Base-by-base conservation (phyloP, 2,329 filamentous ascomycete genomes). In the Hymenoscyphus occultus region DNA sequence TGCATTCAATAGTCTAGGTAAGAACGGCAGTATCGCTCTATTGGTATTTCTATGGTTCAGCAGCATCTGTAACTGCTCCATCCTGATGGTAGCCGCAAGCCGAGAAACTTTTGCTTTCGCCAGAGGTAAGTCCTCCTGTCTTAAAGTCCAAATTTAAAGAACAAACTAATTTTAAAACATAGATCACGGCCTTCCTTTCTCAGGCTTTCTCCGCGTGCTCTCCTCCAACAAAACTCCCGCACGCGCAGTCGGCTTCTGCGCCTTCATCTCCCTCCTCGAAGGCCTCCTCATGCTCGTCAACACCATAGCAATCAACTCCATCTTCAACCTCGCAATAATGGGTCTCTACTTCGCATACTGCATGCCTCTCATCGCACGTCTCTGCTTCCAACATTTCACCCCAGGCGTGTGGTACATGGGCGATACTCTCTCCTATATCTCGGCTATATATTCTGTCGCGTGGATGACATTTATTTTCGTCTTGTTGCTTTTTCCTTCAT, bases 1-100 rank as follows among this genome's bases (percentile, higher is more conserved):
- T 72, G 86, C 83, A 72, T 83, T 82, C 76, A 84, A 86, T 72
- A 82, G 82, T 42, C 79, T 86, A 64, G 84, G 84, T 65, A 82
- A 81, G 66, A 75, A 75, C 5, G 80, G 81, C 14, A 81, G 81
- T 59, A 81, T 86, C 69, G 74, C 74, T 0, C 60, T 74, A 32
- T 64, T 74, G 58, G 67, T 72, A 1, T 74, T 74, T 59, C 63
- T 75, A 10, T 75, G 73, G 73, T 69, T 73, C 54, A 63, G 69
- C 12, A 69, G 65, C 58, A 70, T 75, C 32, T 74, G 73, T 51
- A 75, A 75, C 59, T 75, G 73, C 64, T 74, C 73, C 12, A 75
- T 74, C n/a, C 61, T 75, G 35, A 71, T 75, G 71, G 73, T 75
- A n/a, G 73, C 73, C 14, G 73, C 73, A 3, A 72, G 70, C 5